phyloP scores from a whole-genome alignment of 768 basidiomycete genomes.

The Boletus rubropictus region DNA sequence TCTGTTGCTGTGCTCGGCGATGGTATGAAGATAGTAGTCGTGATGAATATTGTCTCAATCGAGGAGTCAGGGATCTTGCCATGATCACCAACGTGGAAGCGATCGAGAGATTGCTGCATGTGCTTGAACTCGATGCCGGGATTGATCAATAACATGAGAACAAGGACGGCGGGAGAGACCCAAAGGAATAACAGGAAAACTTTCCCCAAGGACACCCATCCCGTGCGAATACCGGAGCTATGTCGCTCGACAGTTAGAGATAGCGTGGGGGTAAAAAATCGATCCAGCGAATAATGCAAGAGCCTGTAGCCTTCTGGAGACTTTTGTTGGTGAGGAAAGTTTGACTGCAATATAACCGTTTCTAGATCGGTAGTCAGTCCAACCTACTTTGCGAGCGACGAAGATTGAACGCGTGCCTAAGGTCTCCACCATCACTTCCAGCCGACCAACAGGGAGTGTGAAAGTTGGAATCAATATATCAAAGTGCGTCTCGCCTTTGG shows the following conservation, averaged over 20 bases:
- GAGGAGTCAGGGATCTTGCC: slow-evolving; percentile 1
- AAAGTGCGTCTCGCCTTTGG: slow-evolving; percentile 28
- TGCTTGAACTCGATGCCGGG: slow-evolving; percentile 25
- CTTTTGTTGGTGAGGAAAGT: slow-evolving; percentile 47
- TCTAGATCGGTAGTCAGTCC: slow-evolving; percentile 34
- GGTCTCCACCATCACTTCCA: slow-evolving; percentile 57
- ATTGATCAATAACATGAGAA: slow-evolving; percentile 20
- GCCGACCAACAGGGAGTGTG: slow-evolving; percentile 55
- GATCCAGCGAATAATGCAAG: slow-evolving; percentile 51
- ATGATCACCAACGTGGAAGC: slow-evolving; percentile 6
- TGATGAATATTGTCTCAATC: slow-evolving; percentile 28
- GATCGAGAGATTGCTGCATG: slow-evolving; percentile 24
- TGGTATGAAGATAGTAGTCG: slow-evolving; percentile 23
- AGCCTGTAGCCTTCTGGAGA: slow-evolving; percentile 40
- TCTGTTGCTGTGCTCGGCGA: slow-evolving; percentile 1
- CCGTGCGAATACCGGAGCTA: slow-evolving; percentile 3
- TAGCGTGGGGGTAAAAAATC: slow-evolving; percentile 54
- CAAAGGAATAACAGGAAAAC: slow-evolving; percentile 13
- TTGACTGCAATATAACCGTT: slow-evolving; percentile 44
- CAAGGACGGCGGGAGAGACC: slow-evolving; percentile 13
- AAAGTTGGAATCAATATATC: slow-evolving; percentile 67
- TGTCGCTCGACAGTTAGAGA: slow-evolving; percentile 28
- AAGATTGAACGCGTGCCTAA: slow-evolving; percentile 40
- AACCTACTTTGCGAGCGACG: neutral
- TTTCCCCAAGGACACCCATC: slow-evolving; percentile 11